Percentiles rank a stretch among this genome's conserved stretches.
phyloP scores from a whole-genome alignment of 805 yeast genomes.

The Kodamaea sagamina region DNA sequence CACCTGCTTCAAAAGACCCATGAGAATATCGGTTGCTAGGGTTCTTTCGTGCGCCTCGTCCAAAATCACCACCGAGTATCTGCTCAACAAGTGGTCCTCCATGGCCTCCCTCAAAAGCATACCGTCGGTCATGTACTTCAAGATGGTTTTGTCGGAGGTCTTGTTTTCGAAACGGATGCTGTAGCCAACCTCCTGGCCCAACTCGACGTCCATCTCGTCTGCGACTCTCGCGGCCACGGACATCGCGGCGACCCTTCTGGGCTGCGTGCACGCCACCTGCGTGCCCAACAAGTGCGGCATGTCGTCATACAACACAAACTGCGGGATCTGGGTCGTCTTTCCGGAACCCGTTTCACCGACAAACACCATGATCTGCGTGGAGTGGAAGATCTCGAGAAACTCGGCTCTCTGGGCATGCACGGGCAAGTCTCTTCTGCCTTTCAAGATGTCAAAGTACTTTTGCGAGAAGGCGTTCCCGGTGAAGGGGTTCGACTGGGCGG shows the following conservation, averaged over 20 bases:
- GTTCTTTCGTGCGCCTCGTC: slow-evolving; percentile 99
- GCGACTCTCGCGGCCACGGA: slow-evolving; percentile 97
- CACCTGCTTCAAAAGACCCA: slow-evolving; percentile 90
- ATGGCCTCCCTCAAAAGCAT: slow-evolving; percentile 95
- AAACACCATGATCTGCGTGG: slow-evolving; percentile 92
- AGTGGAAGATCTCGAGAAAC: slow-evolving; percentile 79
- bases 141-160: slow-evolving; percentile 74
- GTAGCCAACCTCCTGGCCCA: slow-evolving; percentile 96
- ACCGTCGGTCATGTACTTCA: slow-evolving; percentile 98
- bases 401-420: slow-evolving; percentile 93
- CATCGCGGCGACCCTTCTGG: slow-evolving; percentile 99
- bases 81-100: slow-evolving; percentile 83
- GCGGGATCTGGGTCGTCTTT: slow-evolving; percentile 98
- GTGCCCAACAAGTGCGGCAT: slow-evolving; percentile 83
- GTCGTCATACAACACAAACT: slow-evolving; percentile 89
- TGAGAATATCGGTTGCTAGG: slow-evolving; percentile 90
- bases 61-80: slow-evolving; percentile 86
- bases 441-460: slow-evolving; percentile 76
- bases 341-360: slow-evolving; percentile 99
- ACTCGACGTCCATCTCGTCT: slow-evolving; percentile 90
- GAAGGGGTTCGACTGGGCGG: slow-evolving; percentile 71
- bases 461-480: slow-evolving; percentile 64
- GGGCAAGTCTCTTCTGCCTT: slow-evolving; percentile 81
- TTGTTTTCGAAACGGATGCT: slow-evolving; percentile 91
- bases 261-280: slow-evolving; percentile 94